A percentile compares a stretch with the other conserved stretches of the same genome.
phyloP scores from a whole-genome alignment of 345 rosid species.

The Heritiera fomes region DNA sequence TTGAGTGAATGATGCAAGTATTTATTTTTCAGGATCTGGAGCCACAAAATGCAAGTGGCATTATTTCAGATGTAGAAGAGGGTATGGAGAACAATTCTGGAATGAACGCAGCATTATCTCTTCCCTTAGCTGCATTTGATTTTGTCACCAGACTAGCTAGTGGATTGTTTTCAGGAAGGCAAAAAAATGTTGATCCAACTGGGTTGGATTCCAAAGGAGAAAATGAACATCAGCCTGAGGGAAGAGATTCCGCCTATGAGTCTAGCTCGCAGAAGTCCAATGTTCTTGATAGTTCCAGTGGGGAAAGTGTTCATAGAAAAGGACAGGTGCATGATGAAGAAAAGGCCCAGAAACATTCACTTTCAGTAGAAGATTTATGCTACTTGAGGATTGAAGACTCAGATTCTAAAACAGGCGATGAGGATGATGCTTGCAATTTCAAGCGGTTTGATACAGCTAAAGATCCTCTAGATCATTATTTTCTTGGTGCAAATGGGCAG shows the following conservation, averaged over 20 bases:
- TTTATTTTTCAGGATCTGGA: constrained; percentile 53
- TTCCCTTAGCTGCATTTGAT: constrained; percentile 86
- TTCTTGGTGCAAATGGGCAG: constrained; percentile 65
- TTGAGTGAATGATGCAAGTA: constrained; percentile 26
- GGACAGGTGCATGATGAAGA: constrained; percentile 34
- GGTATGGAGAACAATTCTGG: constrained; percentile 48
- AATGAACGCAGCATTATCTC: constrained; percentile 70
- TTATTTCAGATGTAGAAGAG: constrained; percentile 47
- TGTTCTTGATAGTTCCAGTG: constrained; percentile 35
- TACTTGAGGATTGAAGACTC: constrained; percentile 40
- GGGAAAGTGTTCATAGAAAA: constrained; percentile 35
- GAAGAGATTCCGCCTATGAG: constrained; percentile 41
- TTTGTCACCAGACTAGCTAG: constrained; percentile 79
- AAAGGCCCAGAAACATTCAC: constrained; percentile 34
- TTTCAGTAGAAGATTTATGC: constrained; percentile 36
- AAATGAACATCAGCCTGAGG: constrained; percentile 39
- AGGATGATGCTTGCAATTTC: constrained; percentile 46
- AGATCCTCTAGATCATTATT: constrained; percentile 87
- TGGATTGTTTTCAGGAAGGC: constrained; percentile 79
- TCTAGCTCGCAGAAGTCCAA: constrained; percentile 46
- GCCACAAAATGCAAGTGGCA: constrained; percentile 33
- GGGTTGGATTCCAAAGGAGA: constrained; percentile 50
- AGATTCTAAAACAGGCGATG: constrained; percentile 35
- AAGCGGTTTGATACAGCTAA: constrained; percentile 74
- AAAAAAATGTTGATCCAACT: constrained; percentile 49